Base-by-base conservation (phyloP, 768 basidiomycete species). In the Megacollybia marginata region DNA sequence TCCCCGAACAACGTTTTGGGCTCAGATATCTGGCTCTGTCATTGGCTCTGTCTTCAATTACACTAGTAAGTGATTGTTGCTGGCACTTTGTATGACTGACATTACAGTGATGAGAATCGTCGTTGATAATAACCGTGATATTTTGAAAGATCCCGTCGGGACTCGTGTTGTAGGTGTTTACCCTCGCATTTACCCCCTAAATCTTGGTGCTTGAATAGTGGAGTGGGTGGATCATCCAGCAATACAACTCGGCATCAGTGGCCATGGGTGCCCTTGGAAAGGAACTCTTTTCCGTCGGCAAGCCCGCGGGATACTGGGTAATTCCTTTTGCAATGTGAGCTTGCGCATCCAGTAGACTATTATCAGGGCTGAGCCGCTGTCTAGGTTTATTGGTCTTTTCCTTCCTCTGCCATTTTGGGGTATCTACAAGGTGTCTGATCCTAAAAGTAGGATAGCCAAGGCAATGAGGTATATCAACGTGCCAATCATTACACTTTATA, bases 181-280 rank as follows among this genome's bases (percentile, higher is more conserved):
- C 36, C 35, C 16, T 35, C 33, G 15, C 31, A 18, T 23, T 48
- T 40, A 15, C 40, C 15, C n/a, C 32, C 33, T 50, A 31, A n/a
- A 4, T 33, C 23, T 49, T 23, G 32, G n/a, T 16, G 16, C 32
- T 38, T 48, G 18, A 47, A 10, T 47, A 73, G 66, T 74, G 74
- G 75, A 74, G 68, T 48, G 76, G 76, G 18, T 79, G 77, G 77
- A 68, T 74, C 50, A 65, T 77, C 43, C 76, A 79, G 54, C 61
- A 68, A 42, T 71, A 74, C 58, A 80, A 79, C 60, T 76, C 76
- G 18, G 72, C 73, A 5, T 74, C 78, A 4, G 69, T 80, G 15
- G 76, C 78, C 0, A 76, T 77, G 73, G 78, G 78, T 28, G 77
- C 76, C 2, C 62, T 78, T 4, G 73, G 76, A 42, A 68, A 69